Evolutionary conservation across 2,329 filamentous ascomycete genomes (phyloP).

Genomic region (Ciborinia camelliae): DNA sequence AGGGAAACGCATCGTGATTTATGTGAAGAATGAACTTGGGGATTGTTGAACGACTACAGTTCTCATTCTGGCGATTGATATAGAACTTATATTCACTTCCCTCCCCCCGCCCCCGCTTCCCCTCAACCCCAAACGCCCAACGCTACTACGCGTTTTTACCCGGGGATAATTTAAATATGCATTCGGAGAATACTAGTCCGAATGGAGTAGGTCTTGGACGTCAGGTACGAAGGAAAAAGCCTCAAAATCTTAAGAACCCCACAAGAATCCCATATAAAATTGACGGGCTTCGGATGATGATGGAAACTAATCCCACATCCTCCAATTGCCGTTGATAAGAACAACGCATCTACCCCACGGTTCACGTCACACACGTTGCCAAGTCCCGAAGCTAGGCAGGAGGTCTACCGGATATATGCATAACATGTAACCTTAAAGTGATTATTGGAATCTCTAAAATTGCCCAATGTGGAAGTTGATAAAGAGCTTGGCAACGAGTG

Average conservation of each 20-base stretch:
- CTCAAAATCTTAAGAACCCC: not conserved
- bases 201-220: slow-evolving; percentile 6
- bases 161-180: not conserved
- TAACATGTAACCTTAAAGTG: not conserved
- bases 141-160: not conserved
- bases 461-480: slow-evolving; percentile 11
- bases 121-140: not conserved
- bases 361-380: not conserved
- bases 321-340: slow-evolving; percentile 12
- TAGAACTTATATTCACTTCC: not conserved
- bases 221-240: slow-evolving; percentile 1
- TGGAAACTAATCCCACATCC: slow-evolving; percentile 10
- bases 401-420: slow-evolving; percentile 3
- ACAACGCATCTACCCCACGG: slow-evolving; percentile 2
- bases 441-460: not conserved
- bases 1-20: slow-evolving; percentile 23
- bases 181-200: not conserved
- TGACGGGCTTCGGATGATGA: not conserved
- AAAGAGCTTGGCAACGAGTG: not conserved
- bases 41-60: not conserved
- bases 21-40: not conserved
- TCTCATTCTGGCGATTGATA: not conserved
- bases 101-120: not conserved
- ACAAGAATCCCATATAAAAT: not conserved
- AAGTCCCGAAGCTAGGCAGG: slow-evolving; percentile 14